Base-by-base conservation (phyloP, 2,329 filamentous ascomycete genomes). In the Xylaria sp. region DNA sequence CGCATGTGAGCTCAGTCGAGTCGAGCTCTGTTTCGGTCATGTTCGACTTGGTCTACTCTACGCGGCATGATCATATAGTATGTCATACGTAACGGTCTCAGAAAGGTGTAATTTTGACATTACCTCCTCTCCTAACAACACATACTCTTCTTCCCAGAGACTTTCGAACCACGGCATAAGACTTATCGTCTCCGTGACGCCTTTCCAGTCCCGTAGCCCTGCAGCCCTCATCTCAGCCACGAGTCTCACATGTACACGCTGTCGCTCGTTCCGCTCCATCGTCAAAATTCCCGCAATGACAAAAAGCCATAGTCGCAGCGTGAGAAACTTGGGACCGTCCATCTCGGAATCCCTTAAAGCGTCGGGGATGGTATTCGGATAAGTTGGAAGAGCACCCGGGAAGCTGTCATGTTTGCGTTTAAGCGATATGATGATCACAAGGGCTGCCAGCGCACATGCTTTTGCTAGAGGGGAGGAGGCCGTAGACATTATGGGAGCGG, bases 91-190 rank as follows among this genome's bases (percentile, higher is more conserved):
- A 65, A 40, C 17, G 23, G 58, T 59, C 58, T 68, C 66, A 20
- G 66, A 65, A 62, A 62, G 62, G 26, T 48, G 49, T 57, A 70
- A 56, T 51, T 59, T 63, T 36, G 61, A 67, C 65, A 67, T 65
- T 36, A 70, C 68, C 54, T 67, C 60, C 61, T 65, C 65, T 63
- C 68, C 68, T 59, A 70, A 56, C 61, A 59, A 62, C 60, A 51
- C 62, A 65, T 36, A 65, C 57, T 70, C 68, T 62, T 67, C 68
- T 67, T 67, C 65, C 68, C 68, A 70, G 58, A 70, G 49, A 23
- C 51, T 44, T 59, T 56, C 54, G 46, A 70, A 67, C 68, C 68
- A 70, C 36, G 68, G 68, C 68, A 70, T 67, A 63, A 40, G 51
- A 62, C 68, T 67, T 62, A 70, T 63, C 57, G 49, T 57, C 62